Conservation (phyloP, 1,139 yeast genomes). For the Blastobotrys serpentis region DNA sequence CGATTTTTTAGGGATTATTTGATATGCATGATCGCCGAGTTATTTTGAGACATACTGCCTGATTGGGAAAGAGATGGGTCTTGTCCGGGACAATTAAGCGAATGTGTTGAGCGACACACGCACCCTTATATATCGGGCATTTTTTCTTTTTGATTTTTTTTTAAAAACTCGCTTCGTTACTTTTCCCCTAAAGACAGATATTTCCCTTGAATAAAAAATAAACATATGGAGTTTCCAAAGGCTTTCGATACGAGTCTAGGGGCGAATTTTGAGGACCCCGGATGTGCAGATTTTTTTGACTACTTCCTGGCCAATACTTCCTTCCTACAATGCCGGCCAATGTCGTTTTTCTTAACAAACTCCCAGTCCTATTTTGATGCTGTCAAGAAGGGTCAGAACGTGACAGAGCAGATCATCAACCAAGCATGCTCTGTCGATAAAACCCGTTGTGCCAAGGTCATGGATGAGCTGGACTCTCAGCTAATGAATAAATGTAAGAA, state of each 20-base stretch:
- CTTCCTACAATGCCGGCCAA: constrained; percentile 35
- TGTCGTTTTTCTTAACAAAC: constrained; percentile 35
- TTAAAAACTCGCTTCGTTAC: not conserved
- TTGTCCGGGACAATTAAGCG: too few species aligned
- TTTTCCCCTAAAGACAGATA: too few species aligned
- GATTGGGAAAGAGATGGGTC: not conserved
- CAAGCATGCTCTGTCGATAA: constrained; percentile 32
- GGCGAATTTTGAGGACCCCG: constrained; percentile 30
- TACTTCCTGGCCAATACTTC: constrained; percentile 29
- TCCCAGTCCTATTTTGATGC: constrained; percentile 34
- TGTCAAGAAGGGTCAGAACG: constrained; percentile 29
- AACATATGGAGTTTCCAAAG: constrained; percentile 23
- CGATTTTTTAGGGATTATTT: not conserved
- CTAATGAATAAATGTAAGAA: constrained; percentile 20
- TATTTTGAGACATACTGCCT: not conserved
- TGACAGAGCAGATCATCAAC: constrained; percentile 31
- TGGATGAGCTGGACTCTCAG: constrained; percentile 27
- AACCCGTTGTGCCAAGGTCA: constrained; percentile 27
- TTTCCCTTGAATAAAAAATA: too few species aligned
- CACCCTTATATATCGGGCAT: too few species aligned
- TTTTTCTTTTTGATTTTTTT: not conserved
- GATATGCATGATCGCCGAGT: not conserved
- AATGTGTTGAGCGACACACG: too few species aligned
- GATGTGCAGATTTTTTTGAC: constrained; percentile 34
- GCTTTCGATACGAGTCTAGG: constrained; percentile 40